A percentile compares a stretch with the other conserved stretches of the same genome.
Evolutionary conservation across 2,329 filamentous ascomycete species (phyloP).

Genomic region (Leptoxyphium fumago): DNA sequence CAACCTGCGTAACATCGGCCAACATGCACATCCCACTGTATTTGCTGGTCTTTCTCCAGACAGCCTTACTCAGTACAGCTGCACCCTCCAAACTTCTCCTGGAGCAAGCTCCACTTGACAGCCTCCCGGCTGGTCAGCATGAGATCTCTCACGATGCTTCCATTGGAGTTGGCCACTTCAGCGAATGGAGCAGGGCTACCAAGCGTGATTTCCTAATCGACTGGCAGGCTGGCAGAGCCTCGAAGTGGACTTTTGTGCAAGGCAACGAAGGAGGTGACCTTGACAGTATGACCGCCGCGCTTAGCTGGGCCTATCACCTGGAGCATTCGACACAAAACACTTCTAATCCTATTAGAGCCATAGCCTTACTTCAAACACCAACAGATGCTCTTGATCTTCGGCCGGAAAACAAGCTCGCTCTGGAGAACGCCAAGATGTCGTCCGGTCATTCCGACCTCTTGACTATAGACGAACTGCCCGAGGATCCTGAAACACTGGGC

Average conservation of each 20-base stretch:
- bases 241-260: constrained; percentile 32
- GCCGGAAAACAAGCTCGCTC: constrained; percentile 32
- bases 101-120: neutral
- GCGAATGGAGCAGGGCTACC: constrained; percentile 32
- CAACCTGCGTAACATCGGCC: too few species aligned
- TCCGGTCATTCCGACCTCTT: constrained; percentile 31
- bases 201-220: constrained; percentile 33
- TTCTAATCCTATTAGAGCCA: constrained; percentile 29
- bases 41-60: too few species aligned
- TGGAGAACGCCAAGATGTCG: constrained; percentile 32
- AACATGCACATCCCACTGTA: too few species aligned
- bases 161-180: constrained; percentile 33
- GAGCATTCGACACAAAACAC: constrained; percentile 29
- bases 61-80: neutral
- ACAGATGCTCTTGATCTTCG: constrained; percentile 32
- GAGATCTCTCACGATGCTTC: neutral
- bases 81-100: neutral
- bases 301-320: constrained; percentile 35
- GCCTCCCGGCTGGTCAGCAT: neutral
- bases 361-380: constrained; percentile 32
- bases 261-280: constrained; percentile 33
- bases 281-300: constrained; percentile 30
- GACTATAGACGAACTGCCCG: constrained; percentile 33
- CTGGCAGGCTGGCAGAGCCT: constrained; percentile 29
- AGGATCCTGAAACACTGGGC: constrained; percentile 30